Conservation (phyloP, 208 protist species). For the Trypanosoma grayi region DNA sequence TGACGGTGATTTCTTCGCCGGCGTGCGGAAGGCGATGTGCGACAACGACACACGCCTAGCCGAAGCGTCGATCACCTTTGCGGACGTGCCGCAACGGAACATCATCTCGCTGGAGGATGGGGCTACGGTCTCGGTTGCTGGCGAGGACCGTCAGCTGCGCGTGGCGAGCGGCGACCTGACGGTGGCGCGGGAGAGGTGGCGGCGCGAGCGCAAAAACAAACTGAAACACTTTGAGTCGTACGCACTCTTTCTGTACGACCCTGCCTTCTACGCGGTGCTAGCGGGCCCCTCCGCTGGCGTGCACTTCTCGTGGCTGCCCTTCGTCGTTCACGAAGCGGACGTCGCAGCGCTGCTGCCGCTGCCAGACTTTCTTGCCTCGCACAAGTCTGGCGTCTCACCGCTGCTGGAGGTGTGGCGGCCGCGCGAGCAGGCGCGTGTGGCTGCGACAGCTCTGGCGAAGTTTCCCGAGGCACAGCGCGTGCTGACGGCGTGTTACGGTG, state of each 20-base stretch:
- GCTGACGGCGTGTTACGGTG: conserved; percentile 49
- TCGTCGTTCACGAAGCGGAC: conserved; percentile 40
- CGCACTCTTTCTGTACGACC: conserved; percentile 62
- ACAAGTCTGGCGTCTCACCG: conserved; percentile 24
- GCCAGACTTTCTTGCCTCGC: conserved; percentile 35
- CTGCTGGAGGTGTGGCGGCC: conserved; percentile 56
- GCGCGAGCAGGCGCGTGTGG: conserved; percentile 24
- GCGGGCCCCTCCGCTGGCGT: conserved; percentile 35
- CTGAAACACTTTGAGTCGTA: conserved; percentile 60
- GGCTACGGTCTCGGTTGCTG: conserved; percentile 31
- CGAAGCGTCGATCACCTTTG: conserved; percentile 11
- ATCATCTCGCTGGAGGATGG: conserved; percentile 29
- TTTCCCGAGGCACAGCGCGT: conserved; percentile 57
- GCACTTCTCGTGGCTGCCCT: conserved; percentile 62
- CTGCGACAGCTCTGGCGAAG: conserved; percentile 34
- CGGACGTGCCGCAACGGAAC: conserved; percentile 18
- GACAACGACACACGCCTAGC: conserved; percentile 34
- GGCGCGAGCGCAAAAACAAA: conserved; percentile 31
- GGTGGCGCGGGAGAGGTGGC: conserved; percentile 29
- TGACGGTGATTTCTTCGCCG: conserved; percentile 62
- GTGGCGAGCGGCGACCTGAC: conserved; percentile 20
- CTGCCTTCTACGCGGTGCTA: conserved; percentile 49
- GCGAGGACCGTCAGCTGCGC: conserved; percentile 3
- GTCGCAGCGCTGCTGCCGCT: conserved; percentile 32
- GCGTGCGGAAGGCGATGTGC: conserved; percentile 40